Evolutionary conservation across 2,329 filamentous ascomycete genomes (phyloP), one percentile per base, ranked within the genome.

Genomic region (Aspergillus fumigatiaffinis): DNA sequence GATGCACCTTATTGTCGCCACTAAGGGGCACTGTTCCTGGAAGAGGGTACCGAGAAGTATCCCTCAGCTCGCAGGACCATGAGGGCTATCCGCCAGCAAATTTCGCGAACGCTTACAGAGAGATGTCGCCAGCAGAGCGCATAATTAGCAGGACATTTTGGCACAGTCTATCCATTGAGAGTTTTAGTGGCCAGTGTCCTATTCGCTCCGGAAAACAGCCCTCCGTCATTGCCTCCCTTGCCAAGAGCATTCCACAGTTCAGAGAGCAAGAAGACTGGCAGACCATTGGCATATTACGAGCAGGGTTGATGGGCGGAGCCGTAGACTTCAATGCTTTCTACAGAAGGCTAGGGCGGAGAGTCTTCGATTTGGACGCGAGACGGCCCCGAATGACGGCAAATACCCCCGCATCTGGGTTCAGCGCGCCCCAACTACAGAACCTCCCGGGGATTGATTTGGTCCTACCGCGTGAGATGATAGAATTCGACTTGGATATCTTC

Each of bases 1-100:
- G 73, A 23, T 58, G 58, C n/a, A 60, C 56, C 10, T 68, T 77
- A 38, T 69, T 69, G 14, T 47, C 21, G n/a, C 46, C 41, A 25
- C 25, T 68, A 32, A 25, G 25, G 26, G 17, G 49, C 21, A 4
- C 23, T 8, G 50, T 25, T 32, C 47, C 52, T 46, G 42, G 17
- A 6, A 38, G 5, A 7, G 32, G 32, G 32, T 3, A 1, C 32
- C 14, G 5, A 38, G 35, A 38, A 56, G 23, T 47, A 25, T 26
- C 12, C 23, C 28, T 10, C 52, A 29, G 17, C 29, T 17, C 32
- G 50, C 21, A 29, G 10, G 1, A 25, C 6, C 2, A 12, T 20
- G 9, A 35, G 25, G 17, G 26, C 12, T 14, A 35, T 8, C 38
- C n/a, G 23, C 23, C 29, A 17, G 6, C 6, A 26, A n/a, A 52